phyloP scores from a whole-genome alignment of 176 grass and related monocot genomes.

The Areca catechu region DNA sequence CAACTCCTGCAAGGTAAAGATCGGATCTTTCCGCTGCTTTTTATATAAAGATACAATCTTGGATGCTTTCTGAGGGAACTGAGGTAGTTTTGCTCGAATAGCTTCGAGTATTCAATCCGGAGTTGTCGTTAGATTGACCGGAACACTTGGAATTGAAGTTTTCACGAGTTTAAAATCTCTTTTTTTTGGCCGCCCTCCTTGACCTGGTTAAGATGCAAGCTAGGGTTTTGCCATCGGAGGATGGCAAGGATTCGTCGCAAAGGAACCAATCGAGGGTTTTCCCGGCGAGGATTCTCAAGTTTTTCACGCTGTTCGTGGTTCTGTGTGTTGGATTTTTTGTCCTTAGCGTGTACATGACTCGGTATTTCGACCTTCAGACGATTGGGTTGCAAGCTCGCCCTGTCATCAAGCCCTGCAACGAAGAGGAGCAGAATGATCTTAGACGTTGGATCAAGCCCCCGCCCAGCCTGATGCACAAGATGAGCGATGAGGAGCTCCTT shows the following conservation, averaged over 20 bases:
- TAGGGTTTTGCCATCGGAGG: neutral
- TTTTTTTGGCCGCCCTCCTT: too few species aligned
- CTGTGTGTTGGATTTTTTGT: slow-evolving; percentile 28
- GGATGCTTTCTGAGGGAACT: too few species aligned
- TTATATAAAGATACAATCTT: too few species aligned
- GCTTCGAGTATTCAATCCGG: too few species aligned
- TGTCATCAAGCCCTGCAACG: neutral
- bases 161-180: too few species aligned
- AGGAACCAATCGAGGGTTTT: slow-evolving; percentile 13
- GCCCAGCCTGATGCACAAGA: slow-evolving; percentile 46
- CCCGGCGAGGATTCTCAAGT: slow-evolving; percentile 23
- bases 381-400: neutral
- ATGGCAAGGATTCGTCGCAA: slow-evolving; percentile 20
- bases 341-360: slow-evolving; percentile 5
- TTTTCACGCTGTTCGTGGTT: slow-evolving; percentile 26
- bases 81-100: too few species aligned
- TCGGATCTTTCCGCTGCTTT: too few species aligned
- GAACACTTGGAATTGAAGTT: too few species aligned
- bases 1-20: too few species aligned
- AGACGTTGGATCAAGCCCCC: slow-evolving; percentile 17
- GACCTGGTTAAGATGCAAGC: neutral
- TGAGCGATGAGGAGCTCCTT: slow-evolving; percentile 79
- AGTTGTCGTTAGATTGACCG: too few species aligned
- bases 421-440: neutral
- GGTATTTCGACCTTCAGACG: slow-evolving; percentile 19